Evolutionary conservation across 805 yeast genomes (phyloP).

Genomic region (Priceomyces haplophilus): DNA sequence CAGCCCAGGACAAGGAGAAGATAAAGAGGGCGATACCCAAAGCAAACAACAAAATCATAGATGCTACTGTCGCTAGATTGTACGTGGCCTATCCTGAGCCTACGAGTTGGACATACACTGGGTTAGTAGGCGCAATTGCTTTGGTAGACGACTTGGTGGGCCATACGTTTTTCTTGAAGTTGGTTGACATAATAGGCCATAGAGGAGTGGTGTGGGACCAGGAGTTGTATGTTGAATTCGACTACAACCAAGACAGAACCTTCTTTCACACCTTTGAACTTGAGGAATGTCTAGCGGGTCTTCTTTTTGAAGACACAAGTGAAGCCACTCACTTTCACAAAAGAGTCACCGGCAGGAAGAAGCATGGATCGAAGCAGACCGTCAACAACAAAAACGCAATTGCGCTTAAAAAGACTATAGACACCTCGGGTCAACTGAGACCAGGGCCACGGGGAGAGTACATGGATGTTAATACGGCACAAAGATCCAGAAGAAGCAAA

Average conservation of each 20-base stretch:
- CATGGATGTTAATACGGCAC: slow-evolving; percentile 46
- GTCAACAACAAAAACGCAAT: slow-evolving; percentile 83
- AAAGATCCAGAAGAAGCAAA: slow-evolving; percentile 53
- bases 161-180: slow-evolving; percentile 84
- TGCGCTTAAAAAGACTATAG: slow-evolving; percentile 55
- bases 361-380: slow-evolving; percentile 85
- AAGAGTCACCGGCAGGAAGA: slow-evolving; percentile 68
- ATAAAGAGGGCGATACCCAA: slow-evolving; percentile 88
- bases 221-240: slow-evolving; percentile 83
- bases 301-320: slow-evolving; percentile 80
- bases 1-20: slow-evolving; percentile 73
- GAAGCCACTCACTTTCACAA: slow-evolving; percentile 88
- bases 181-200: slow-evolving; percentile 79
- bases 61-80: slow-evolving; percentile 84
- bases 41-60: slow-evolving; percentile 80
- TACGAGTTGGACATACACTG: slow-evolving; percentile 81
- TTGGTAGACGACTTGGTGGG: slow-evolving; percentile 92
- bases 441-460: slow-evolving; percentile 70
- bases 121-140: slow-evolving; percentile 81
- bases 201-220: slow-evolving; percentile 97
- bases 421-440: slow-evolving; percentile 17
- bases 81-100: slow-evolving; percentile 89
- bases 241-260: slow-evolving; percentile 89
- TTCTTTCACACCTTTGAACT: slow-evolving; percentile 94
- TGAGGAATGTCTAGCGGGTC: slow-evolving; percentile 84